Evolutionary conservation across 1,139 yeast genomes (phyloP).

Genomic region (Zygosaccharomyces pseudobailii): DNA sequence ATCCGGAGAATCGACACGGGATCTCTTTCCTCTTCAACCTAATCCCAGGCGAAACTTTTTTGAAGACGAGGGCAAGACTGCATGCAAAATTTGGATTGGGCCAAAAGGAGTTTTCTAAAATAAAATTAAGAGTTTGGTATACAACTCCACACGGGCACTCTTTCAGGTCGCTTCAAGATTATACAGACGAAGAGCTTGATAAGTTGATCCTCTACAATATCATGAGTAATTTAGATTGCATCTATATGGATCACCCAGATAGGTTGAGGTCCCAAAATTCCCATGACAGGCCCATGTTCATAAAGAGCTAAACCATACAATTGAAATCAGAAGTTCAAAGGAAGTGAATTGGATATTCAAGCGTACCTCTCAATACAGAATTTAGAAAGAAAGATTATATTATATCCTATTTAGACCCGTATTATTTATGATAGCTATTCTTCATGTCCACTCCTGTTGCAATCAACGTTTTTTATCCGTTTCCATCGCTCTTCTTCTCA

Average conservation of each 20-base stretch:
- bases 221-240: conserved; percentile 45
- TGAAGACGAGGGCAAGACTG: conserved; percentile 63
- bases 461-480: neutral
- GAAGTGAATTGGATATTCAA: too few relatives aligned
- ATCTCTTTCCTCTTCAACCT: conserved; percentile 76
- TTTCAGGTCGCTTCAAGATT: conserved; percentile 49
- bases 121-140: conserved; percentile 48
- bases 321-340: neutral
- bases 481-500: conserved; percentile 25
- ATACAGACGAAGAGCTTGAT: conserved; percentile 34
- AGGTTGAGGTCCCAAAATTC: conserved; percentile 41
- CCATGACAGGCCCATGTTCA: conserved; percentile 36
- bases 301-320: conserved; percentile 21
- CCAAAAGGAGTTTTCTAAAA: conserved; percentile 70
- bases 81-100: conserved; percentile 69
- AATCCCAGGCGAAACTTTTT: conserved; percentile 58
- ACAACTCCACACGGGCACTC: conserved; percentile 30
- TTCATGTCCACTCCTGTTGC: neutral
- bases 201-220: conserved; percentile 53
- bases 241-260: conserved; percentile 87
- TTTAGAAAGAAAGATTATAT: neutral
- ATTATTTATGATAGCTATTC: neutral
- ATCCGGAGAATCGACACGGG: conserved; percentile 71
- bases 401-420: neutral
- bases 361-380: too few relatives aligned